phyloP scores from a whole-genome alignment of 2,329 filamentous ascomycete genomes.

The Botrytis fabae region DNA sequence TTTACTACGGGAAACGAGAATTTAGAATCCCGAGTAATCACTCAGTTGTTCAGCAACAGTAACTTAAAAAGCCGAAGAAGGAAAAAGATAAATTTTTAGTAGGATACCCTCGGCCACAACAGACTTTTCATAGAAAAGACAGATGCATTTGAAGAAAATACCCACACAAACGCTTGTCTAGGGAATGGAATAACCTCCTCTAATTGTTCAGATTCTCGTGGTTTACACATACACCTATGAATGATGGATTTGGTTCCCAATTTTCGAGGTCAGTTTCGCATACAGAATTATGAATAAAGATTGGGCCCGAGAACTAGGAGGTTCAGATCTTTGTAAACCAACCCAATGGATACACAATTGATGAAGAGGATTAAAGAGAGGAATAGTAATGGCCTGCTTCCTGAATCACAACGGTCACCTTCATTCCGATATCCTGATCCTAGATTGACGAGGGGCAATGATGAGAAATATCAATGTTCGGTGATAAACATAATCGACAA shows the following conservation, averaged over 20 bases:
- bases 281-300: not conserved
- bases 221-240: not conserved
- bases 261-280: not conserved
- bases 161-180: not conserved
- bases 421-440: not conserved
- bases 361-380: not conserved
- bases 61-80: not conserved
- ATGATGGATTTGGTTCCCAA: not conserved
- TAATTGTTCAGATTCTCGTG: not conserved
- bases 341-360: not conserved
- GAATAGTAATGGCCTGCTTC: too few species aligned
- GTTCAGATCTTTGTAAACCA: not conserved
- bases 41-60: not conserved
- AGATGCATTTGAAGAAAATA: not conserved
- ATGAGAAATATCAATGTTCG: fast-evolving
- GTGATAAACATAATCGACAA: not conserved
- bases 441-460: not conserved
- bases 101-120: not conserved
- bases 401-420: not conserved
- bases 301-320: fast-evolving
- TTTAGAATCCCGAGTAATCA: not conserved
- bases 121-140: not conserved
- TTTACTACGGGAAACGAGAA: not conserved
- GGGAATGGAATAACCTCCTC: not conserved
- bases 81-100: not conserved